Evolutionary conservation across 768 basidiomycete species (phyloP), one percentile per base, ranked within the genome.

Genomic region (Mycena latifolia): DNA sequence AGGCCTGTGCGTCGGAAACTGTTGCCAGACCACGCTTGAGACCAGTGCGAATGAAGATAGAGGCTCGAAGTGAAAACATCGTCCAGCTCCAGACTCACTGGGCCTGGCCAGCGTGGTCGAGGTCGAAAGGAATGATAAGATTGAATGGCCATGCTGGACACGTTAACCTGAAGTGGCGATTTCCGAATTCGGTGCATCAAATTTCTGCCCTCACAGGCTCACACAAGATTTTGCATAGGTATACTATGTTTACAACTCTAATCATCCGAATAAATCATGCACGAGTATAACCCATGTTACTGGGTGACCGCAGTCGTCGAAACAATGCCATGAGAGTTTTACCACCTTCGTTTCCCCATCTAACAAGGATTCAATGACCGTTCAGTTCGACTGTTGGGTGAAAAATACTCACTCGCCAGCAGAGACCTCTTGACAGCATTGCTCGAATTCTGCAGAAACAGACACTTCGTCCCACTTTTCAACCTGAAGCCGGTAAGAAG

Each of bases 401-500:
- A 18, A 3, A 39, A 35, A 52, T 4, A 82, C 89, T 76, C 74
- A 92, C 90, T 92, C 91, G 81, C 91, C 91, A 58, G 85, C 85
- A 9, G 91, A 89, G 24, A 92, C 87, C 72, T 92, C 91, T 72
- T 87, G 81, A 71, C 90, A 92, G 70, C 89, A 90, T 66, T 80
- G 81, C 73, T 92, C 90, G 71, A 92, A 91, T 69, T 90, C 90
- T 11, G 81, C 80, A 1, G 85, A 88, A 20, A 79, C 77, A 25
- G 87, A 88, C 10, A 92, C 90, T 61, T 89, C 88, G 46, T 88
- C 87, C 91, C 91, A 93, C 70, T 87, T 86, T n/a, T 90, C 86
- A 7, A 43, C 39, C 39, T 39, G 39, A 18, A 43, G 7, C 18
- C 41, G 41, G 41, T 43, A 7, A 43, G 41, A 43, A n/a, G 6